These are phyloP conservation scores for Jatropha podagrica DNA, from an alignment of 441 rosid species.

Conservation along the genomic window DNA sequence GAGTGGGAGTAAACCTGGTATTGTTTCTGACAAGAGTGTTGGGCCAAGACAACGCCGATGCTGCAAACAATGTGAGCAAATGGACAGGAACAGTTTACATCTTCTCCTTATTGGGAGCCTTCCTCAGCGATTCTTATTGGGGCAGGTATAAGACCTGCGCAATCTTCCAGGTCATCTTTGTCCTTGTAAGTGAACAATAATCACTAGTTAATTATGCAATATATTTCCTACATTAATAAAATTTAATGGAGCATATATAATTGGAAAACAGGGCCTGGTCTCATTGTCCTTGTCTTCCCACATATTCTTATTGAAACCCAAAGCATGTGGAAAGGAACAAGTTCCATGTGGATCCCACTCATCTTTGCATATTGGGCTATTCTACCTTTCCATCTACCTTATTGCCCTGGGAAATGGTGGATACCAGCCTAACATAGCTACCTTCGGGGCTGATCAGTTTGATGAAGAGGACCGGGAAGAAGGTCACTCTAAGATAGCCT, in stretches of 20 bases:
- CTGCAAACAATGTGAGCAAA: slow-evolving; percentile 95
- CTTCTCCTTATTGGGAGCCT: slow-evolving; percentile 92
- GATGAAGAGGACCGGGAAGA: slow-evolving; percentile 76
- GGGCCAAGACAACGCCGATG: slow-evolving; percentile 84
- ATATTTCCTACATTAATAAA: too few species aligned
- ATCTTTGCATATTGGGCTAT: slow-evolving; percentile 42
- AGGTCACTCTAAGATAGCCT: slow-evolving; percentile 70
- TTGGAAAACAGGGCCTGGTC: slow-evolving; percentile 56
- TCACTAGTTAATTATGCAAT: background rate
- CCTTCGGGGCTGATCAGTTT: slow-evolving; percentile 95
- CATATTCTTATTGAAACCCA: slow-evolving; percentile 68
- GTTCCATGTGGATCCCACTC: slow-evolving; percentile 67
- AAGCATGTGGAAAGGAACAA: slow-evolving; percentile 64
- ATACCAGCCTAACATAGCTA: slow-evolving; percentile 88
- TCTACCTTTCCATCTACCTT: slow-evolving; percentile 82
- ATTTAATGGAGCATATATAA: background rate
- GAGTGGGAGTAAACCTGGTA: slow-evolving; percentile 97
- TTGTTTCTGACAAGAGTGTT: slow-evolving; percentile 87
- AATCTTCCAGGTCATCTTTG: slow-evolving; percentile 88
- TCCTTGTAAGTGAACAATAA: slow-evolving; percentile 55
- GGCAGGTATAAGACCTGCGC: slow-evolving; percentile 95
- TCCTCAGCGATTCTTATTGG: slow-evolving; percentile 97
- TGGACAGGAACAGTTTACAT: slow-evolving; percentile 99
- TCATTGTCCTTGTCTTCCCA: slow-evolving; percentile 67
- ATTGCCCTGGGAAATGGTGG: slow-evolving; percentile 94